phyloP scores from a whole-genome alignment of 2,329 filamentous ascomycete genomes.

The Clonostachys rosea region DNA sequence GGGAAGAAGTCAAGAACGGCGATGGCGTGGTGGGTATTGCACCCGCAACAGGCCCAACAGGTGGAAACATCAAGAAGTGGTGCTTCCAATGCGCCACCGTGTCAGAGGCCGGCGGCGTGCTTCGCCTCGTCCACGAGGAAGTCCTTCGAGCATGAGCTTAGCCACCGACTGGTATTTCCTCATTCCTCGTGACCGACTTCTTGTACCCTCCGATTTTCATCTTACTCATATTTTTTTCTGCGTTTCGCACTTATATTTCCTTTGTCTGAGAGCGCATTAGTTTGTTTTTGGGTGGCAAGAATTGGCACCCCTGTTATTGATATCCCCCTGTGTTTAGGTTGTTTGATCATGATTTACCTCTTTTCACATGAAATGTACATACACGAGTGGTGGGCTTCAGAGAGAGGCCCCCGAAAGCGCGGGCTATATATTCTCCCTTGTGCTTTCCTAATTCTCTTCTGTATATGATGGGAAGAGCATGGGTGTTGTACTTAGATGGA shows the following conservation, averaged over 20 bases:
- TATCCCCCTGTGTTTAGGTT: no score
- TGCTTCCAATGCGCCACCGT: slow-evolving; percentile 56
- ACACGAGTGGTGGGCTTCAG: no score
- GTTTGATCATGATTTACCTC: no score
- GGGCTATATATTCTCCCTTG: no score
- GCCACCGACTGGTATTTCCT: neutral
- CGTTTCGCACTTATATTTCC: neutral
- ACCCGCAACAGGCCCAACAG: slow-evolving; percentile 44
- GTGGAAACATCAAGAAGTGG: slow-evolving; percentile 57
- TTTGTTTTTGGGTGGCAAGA: no score
- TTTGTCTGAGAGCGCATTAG: neutral
- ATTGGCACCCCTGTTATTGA: no score
- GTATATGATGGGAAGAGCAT: no score
- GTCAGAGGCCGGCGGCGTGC: slow-evolving; percentile 50
- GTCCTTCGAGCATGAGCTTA: slow-evolving; percentile 30
- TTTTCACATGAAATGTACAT: no score
- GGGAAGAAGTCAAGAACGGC: slow-evolving; percentile 69
- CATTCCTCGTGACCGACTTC: neutral
- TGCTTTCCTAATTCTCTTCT: no score
- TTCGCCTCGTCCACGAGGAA: slow-evolving; percentile 52
- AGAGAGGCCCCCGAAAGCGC: no score
- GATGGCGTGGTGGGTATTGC: slow-evolving; percentile 49
- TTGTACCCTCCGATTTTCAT: neutral
- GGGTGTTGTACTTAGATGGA: no score
- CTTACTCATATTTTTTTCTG: neutral